Conservation (phyloP, 2,329 filamentous ascomycete genomes). For the Penicillium hordei region DNA sequence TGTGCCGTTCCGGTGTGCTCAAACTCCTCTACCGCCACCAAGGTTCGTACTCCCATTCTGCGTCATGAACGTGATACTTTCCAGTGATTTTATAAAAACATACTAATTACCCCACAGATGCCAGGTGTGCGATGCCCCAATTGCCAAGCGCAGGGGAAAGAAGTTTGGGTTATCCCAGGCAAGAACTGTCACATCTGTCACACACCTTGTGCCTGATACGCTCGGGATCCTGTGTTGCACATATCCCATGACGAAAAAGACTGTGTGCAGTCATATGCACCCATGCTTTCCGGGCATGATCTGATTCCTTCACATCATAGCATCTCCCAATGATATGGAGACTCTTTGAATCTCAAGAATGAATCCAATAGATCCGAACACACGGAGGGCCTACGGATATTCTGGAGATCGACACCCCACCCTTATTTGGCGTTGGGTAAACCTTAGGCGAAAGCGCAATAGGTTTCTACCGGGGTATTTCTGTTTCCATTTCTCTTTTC, state of each 20-base stretch:
- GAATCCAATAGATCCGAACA: background rate
- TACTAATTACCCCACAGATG: conserved; percentile 35
- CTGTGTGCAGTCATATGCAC: background rate
- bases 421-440: background rate
- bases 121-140: conserved; percentile 46
- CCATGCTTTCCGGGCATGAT: background rate
- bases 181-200: conserved; percentile 47
- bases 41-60: conserved; percentile 15
- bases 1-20: conserved; percentile 12
- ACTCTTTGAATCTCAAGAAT: background rate
- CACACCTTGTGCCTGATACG: conserved; percentile 31
- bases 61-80: background rate
- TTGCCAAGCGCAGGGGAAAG: conserved; percentile 37
- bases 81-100: background rate
- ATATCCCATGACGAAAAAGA: background rate
- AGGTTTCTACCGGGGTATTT: background rate
- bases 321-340: background rate
- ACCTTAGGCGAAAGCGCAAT: background rate
- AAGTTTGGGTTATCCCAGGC: conserved; percentile 49
- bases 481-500: background rate
- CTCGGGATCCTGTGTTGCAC: background rate
- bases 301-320: background rate
- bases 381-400: background rate
- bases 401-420: background rate
- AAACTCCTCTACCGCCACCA: conserved; percentile 10